phyloP scores from a whole-genome alignment of 495 filamentous ascomycete species.

The Daldinia vernicosa region DNA sequence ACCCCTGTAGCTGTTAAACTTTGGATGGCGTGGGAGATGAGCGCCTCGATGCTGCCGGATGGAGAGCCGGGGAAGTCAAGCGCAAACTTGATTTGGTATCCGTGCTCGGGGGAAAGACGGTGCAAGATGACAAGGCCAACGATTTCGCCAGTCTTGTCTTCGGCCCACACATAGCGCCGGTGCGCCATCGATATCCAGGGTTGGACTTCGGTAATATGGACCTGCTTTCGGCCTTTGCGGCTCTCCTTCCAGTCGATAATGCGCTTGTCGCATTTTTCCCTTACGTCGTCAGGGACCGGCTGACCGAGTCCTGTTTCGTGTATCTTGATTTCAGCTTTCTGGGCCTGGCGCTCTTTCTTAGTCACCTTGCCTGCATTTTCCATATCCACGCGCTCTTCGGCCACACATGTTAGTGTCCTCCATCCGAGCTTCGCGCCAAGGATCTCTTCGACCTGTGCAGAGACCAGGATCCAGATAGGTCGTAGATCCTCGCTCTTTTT shows the following conservation, averaged over 20 bases:
- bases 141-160: slow-evolving; percentile 71
- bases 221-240: slow-evolving; percentile 78
- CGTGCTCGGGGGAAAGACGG: slow-evolving; percentile 75
- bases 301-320: slow-evolving; percentile 69
- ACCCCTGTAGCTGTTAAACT: slow-evolving; percentile 69
- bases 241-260: slow-evolving; percentile 79
- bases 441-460: slow-evolving; percentile 72
- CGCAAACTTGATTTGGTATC: slow-evolving; percentile 89
- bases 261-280: slow-evolving; percentile 70
- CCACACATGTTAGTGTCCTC: slow-evolving; percentile 83
- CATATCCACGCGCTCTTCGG: slow-evolving; percentile 81
- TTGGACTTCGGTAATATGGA: slow-evolving; percentile 83
- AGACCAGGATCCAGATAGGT: slow-evolving; percentile 83
- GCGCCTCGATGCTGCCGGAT: slow-evolving; percentile 79
- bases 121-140: slow-evolving; percentile 77
- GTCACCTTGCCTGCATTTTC: slow-evolving; percentile 72
- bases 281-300: slow-evolving; percentile 68
- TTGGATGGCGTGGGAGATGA: slow-evolving; percentile 81
- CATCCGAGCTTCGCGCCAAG: slow-evolving; percentile 80
- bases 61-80: slow-evolving; percentile 84
- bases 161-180: slow-evolving; percentile 82
- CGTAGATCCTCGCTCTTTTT: slow-evolving; percentile 75
- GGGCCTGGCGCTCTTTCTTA: slow-evolving; percentile 71
- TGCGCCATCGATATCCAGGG: slow-evolving; percentile 82
- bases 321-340: slow-evolving; percentile 80